Conservation (phyloP, 2,329 filamentous ascomycete genomes). For the Trichoderma oligosporum region DNA sequence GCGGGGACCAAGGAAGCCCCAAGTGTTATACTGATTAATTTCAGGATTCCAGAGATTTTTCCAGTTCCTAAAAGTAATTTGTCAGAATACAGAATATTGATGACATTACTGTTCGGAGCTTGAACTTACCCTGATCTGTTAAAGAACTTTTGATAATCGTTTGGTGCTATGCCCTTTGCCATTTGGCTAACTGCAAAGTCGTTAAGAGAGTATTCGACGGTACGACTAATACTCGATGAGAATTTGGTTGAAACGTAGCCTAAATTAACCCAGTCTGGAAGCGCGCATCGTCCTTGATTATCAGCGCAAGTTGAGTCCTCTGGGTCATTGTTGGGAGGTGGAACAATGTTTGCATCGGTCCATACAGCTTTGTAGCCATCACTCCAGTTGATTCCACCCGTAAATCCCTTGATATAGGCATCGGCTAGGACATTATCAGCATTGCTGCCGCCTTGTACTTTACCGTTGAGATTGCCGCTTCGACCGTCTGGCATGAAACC, state of each 20-base stretch:
- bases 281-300: slow-evolving; percentile 54
- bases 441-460: slow-evolving; percentile 56
- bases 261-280: slow-evolving; percentile 55
- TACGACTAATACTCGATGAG: slow-evolving; percentile 52
- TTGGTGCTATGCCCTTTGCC: slow-evolving; percentile 41
- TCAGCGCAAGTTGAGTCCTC: slow-evolving; percentile 46
- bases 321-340: slow-evolving; percentile 47
- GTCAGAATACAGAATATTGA: not conserved
- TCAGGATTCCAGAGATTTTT: slow-evolving; percentile 55
- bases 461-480: slow-evolving; percentile 55
- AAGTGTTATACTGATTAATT: slow-evolving; percentile 38
- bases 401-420: slow-evolving; percentile 49
- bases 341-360: slow-evolving; percentile 53
- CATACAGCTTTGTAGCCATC: slow-evolving; percentile 51
- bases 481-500: slow-evolving; percentile 53
- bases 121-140: slow-evolving; percentile 16
- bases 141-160: slow-evolving; percentile 49
- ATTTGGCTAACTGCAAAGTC: slow-evolving; percentile 49
- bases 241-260: slow-evolving; percentile 53
- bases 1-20: slow-evolving; percentile 12
- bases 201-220: slow-evolving; percentile 56
- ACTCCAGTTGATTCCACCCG: slow-evolving; percentile 51
- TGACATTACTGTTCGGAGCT: too few relatives aligned
- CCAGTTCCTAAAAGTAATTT: slow-evolving; percentile 43
- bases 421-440: slow-evolving; percentile 59